Evolutionary conservation across 2,329 filamentous ascomycete species (phyloP).

Genomic region (Ramularia endophylla): DNA sequence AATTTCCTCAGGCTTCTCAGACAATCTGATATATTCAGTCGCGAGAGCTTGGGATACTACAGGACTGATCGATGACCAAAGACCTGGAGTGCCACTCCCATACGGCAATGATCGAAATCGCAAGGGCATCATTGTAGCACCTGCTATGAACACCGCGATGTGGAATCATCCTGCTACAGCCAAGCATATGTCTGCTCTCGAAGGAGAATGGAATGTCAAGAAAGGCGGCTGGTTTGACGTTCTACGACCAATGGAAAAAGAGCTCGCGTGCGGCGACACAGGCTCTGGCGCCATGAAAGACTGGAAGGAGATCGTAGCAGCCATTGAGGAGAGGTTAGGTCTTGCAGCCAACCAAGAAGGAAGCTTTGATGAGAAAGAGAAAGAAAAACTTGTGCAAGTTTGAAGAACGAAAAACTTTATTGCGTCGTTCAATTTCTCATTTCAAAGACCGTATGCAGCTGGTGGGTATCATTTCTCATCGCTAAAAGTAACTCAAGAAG

Average conservation of each 20-base stretch:
- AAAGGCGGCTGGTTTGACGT: conserved; percentile 58
- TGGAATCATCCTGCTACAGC: conserved; percentile 78
- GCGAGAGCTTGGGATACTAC: conserved; percentile 82
- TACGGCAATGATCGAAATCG: conserved; percentile 32
- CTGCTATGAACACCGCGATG: conserved; percentile 88
- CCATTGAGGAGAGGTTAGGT: conserved; percentile 48
- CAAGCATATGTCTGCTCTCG: conserved; percentile 62
- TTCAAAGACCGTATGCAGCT: not conserved
- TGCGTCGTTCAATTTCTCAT: conserved; percentile 6
- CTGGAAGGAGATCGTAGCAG: conserved; percentile 66
- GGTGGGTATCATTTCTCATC: conserved; percentile 14
- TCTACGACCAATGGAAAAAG: conserved; percentile 66
- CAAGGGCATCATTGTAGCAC: conserved; percentile 68
- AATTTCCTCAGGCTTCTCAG: conserved; percentile 68
- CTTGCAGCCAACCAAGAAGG: conserved; percentile 6
- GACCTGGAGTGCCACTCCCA: conserved; percentile 19
- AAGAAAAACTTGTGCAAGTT: not conserved
- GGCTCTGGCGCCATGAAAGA: conserved; percentile 78
- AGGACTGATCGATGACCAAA: conserved; percentile 48
- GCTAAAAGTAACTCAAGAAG: conserved; percentile 4
- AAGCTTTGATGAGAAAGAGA: conserved; percentile 3
- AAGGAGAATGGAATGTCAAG: conserved; percentile 65
- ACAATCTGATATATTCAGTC: conserved; percentile 67
- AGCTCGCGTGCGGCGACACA: conserved; percentile 76
- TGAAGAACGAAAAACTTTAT: conserved; percentile 4